phyloP scores from a whole-genome alignment of 805 yeast species.

The Wickerhamomyces silvicola region DNA sequence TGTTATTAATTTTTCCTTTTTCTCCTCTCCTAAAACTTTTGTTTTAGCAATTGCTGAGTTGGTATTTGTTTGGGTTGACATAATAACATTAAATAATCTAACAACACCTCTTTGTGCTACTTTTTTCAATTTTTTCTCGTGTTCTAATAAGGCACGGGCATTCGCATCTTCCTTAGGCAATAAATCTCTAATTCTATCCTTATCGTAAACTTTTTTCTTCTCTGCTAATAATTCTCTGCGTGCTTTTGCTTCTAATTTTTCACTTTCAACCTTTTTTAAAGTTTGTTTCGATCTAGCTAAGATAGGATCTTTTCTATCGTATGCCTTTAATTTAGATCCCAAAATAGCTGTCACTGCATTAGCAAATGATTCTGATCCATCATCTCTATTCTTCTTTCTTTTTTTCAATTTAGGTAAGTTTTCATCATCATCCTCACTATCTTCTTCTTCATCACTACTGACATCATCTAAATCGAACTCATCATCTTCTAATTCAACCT shows the following conservation, averaged over 20 bases:
- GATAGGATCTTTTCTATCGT: conserved; percentile 85
- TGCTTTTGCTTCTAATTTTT: conserved; percentile 80
- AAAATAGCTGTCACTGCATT: conserved; percentile 78
- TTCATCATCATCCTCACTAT: conserved; percentile 28
- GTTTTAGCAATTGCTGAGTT: conserved; percentile 42
- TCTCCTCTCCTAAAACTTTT: conserved; percentile 33
- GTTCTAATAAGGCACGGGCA: conserved; percentile 54
- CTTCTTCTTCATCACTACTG: conserved; percentile 17
- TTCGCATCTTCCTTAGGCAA: conserved; percentile 57
- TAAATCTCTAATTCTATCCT: conserved; percentile 60
- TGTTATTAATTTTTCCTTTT: conserved; percentile 55
- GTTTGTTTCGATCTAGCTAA: conserved; percentile 75
- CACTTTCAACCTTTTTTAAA: conserved; percentile 66
- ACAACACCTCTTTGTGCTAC: conserved; percentile 87
- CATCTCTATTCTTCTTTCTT: conserved; percentile 53
- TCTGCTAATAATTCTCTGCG: conserved; percentile 63
- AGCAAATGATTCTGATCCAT: conserved; percentile 75
- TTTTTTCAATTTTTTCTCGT: conserved; percentile 65
- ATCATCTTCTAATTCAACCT: conserved; percentile 6
- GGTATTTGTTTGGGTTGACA: conserved; percentile 67
- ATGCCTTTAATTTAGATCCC: conserved; percentile 81
- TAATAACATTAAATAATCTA: conserved; percentile 73
- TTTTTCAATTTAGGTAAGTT: conserved; percentile 42
- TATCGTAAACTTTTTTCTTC: conserved; percentile 59
- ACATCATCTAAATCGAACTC: conserved; percentile 12